Conservation (phyloP, 2,329 filamentous ascomycete genomes). For the Fusarium hainanense region DNA sequence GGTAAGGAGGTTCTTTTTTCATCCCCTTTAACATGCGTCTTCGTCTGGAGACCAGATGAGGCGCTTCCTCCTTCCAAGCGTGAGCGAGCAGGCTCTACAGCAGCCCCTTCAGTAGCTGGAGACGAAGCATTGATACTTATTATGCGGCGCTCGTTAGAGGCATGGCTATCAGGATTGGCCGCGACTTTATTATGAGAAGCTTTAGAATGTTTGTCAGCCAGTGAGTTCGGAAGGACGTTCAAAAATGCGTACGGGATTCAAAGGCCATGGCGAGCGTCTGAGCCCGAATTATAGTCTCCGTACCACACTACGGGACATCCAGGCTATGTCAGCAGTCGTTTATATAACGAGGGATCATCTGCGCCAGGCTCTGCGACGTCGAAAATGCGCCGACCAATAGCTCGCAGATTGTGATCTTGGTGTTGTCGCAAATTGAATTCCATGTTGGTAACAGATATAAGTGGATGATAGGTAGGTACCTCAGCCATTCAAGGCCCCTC, state of each 20-base stretch:
- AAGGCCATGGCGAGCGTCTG: constrained; percentile 45
- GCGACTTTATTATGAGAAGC: constrained; percentile 26
- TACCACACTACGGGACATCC: constrained; percentile 18
- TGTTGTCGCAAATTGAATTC: constrained; percentile 29
- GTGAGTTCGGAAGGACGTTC: neutral
- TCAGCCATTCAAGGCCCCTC: constrained; percentile 19
- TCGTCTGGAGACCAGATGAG: constrained; percentile 26
- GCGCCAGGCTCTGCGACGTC: constrained; percentile 22
- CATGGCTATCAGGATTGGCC: constrained; percentile 11
- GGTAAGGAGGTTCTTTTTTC: neutral
- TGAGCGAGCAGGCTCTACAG: neutral
- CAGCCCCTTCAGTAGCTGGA: constrained; percentile 5
- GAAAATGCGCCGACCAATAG: constrained; percentile 21
- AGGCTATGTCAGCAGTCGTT: constrained; percentile 13
- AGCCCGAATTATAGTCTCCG: constrained; percentile 26
- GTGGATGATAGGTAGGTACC: constrained; percentile 11
- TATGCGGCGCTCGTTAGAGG: neutral
- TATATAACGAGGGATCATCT: neutral
- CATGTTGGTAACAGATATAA: constrained; percentile 39
- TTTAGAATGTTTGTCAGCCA: constrained; percentile 28
- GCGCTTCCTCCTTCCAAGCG: constrained; percentile 16
- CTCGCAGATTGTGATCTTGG: constrained; percentile 7
- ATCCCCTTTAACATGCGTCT: neutral
- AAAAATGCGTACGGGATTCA: constrained; percentile 43
- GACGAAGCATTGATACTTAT: constrained; percentile 9